Evolutionary conservation across 2,329 filamentous ascomycete genomes (phyloP), one percentile per base, ranked within the genome.

Genomic region (Boeremia lycopersici): DNA sequence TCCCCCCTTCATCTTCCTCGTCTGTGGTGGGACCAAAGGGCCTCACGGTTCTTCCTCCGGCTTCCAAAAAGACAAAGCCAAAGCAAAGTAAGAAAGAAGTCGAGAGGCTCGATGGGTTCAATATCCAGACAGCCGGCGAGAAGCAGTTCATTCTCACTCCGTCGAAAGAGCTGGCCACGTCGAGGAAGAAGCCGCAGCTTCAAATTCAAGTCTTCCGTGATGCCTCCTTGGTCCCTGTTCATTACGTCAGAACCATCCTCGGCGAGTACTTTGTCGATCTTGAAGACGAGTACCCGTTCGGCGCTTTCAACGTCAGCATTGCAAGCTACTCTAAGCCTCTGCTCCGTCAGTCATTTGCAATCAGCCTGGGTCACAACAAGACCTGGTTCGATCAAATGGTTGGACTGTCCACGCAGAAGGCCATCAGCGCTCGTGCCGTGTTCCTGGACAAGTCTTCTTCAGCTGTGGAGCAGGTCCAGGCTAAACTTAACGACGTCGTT

Each of bases 111-210:
- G 74, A 77, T 34, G 68, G 71, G 10, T 84, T 83, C 63, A 78
- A 82, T 53, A 74, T 84, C n/a, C 77, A 82, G 55, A 75, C 79
- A n/a, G 76, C 83, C 57, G 81, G 80, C 5, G 79, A 84, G 56
- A 78, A 78, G 42, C 81, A 84, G 61, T 78, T 85, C 50, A 69
- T 82, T 38, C 74, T 85, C 44, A 79, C 78, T 38, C 78, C 81
- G 8, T 80, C 81, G 7, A 72, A 74, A 29, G 74, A 73, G 23
- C 73, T 81, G 51, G 60, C 70, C 4, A 70, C 70, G 33, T 67
- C 73, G 43, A 67, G 63, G 35, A 80, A 76, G 60, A 82, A 77
- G 61, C 74, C 76, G 12, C 78, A 76, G 26, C 77, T 86, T 48
- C 74, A 78, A 45, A 79, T 85, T 33, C 75, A 77, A 41, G 76